Percentiles rank a stretch among this genome's conserved stretches.
phyloP scores from a whole-genome alignment of 495 filamentous ascomycete genomes.

The Penicillium lagena region DNA sequence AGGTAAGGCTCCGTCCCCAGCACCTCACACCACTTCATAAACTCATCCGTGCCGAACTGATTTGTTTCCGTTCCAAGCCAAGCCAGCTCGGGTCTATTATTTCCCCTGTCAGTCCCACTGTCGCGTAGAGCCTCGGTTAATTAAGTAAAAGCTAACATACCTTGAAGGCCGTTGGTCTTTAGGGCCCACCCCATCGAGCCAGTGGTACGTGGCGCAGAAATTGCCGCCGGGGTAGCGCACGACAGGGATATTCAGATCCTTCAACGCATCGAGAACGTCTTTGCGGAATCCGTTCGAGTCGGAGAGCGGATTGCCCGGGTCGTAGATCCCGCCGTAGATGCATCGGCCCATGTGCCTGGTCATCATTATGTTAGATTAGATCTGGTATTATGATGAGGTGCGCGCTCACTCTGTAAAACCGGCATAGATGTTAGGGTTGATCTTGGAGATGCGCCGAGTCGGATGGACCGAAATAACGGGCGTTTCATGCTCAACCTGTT shows the following conservation, averaged over 20 bases:
- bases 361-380: not conserved
- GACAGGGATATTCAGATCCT: slow-evolving; percentile 65
- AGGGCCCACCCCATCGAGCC: slow-evolving; percentile 72
- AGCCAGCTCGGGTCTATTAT: slow-evolving; percentile 58
- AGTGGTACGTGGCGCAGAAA: slow-evolving; percentile 77
- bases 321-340: slow-evolving; percentile 81
- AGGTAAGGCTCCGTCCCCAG: slow-evolving; percentile 69
- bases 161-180: slow-evolving; percentile 54
- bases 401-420: slow-evolving; percentile 63
- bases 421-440: slow-evolving; percentile 68
- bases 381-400: too few relatives aligned
- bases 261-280: slow-evolving; percentile 64
- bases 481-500: slow-evolving; percentile 47
- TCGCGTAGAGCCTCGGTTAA: too few relatives aligned
- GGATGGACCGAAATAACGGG: slow-evolving; percentile 57
- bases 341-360: slow-evolving; percentile 73
- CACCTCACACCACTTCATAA: slow-evolving; percentile 69
- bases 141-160: slow-evolving; percentile 15
- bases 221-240: slow-evolving; percentile 77
- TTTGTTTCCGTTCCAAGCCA: slow-evolving; percentile 72
- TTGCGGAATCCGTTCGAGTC: slow-evolving; percentile 70
- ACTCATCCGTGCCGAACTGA: slow-evolving; percentile 77
- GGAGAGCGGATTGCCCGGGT: slow-evolving; percentile 61
- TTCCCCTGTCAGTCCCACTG: too few relatives aligned
- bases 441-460: slow-evolving; percentile 54